These are phyloP conservation scores for Aurantiochytrium sp. DNA, from an alignment of 108 stramenopile genomes.

Conservation along the genomic window DNA sequence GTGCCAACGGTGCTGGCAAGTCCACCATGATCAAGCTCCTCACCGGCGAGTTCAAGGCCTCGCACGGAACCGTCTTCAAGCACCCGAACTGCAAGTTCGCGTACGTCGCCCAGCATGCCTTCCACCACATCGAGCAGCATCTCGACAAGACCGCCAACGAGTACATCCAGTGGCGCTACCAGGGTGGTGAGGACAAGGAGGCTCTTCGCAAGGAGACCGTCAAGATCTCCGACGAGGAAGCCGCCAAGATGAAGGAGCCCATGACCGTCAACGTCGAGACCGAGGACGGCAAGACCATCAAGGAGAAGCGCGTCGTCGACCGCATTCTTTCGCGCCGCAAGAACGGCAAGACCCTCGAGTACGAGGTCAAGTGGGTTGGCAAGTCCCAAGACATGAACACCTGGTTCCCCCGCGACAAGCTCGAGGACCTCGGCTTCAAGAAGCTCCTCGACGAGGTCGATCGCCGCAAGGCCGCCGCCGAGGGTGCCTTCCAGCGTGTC, in stretches of 20 bases:
- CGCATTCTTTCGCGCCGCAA: conserved; percentile 91
- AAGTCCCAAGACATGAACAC: conserved; percentile 54
- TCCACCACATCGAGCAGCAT: conserved; percentile 98
- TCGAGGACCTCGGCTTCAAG: conserved; percentile 78
- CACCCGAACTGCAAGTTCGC: conserved; percentile 98
- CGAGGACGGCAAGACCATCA: conserved; percentile 85
- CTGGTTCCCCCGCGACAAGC: conserved; percentile 71
- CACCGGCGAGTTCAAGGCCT: conserved; percentile 91
- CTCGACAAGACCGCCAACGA: conserved; percentile 95
- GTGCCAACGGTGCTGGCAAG: conserved; percentile 98
- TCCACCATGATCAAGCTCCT: conserved; percentile 99
- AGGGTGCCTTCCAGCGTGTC: conserved; percentile 81
- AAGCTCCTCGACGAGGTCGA: conserved; percentile 95
- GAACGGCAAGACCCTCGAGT: conserved; percentile 90
- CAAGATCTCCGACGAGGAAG: conserved; percentile 87
- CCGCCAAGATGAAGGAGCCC: conserved; percentile 80
- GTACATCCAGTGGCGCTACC: conserved; percentile 99
- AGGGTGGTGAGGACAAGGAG: conserved; percentile 98
- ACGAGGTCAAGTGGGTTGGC: conserved; percentile 65
- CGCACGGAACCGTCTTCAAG: conserved; percentile 90
- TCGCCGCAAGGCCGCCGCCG: conserved; percentile 87
- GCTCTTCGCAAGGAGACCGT: conserved; percentile 76
- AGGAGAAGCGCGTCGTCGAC: conserved; percentile 90
- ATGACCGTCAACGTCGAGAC: conserved; percentile 86
- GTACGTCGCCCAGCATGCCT: conserved; percentile 99